Percentiles rank a stretch among this genome's conserved stretches.
These are phyloP conservation scores for Ophiostoma pallidulum DNA, from an alignment of 2,329 filamentous ascomycete genomes.

Conservation along the genomic window DNA sequence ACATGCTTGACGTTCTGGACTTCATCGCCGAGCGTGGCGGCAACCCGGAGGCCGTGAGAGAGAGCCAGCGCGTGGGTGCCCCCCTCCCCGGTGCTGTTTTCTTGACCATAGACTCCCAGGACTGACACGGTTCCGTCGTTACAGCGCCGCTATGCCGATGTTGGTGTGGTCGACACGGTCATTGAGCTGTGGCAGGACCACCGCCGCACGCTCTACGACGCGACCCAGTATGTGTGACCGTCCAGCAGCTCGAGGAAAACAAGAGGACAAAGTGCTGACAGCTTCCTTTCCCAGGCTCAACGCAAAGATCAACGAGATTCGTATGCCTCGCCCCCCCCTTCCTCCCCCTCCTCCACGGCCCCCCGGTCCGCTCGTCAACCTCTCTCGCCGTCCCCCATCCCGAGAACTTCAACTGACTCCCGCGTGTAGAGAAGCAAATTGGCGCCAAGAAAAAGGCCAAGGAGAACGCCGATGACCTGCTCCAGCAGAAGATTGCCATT, in stretches of 20 bases:
- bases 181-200: conserved; percentile 81
- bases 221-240: conserved; percentile 45
- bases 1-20: conserved; percentile 53
- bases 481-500: conserved; percentile 55
- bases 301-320: conserved; percentile 66
- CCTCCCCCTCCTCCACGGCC: neutral
- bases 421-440: conserved; percentile 16
- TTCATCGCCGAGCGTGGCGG: conserved; percentile 83
- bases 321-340: conserved; percentile 8
- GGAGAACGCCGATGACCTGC: conserved; percentile 72
- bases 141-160: conserved; percentile 61
- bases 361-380: too few species aligned
- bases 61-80: conserved; percentile 58
- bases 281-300: conserved; percentile 39
- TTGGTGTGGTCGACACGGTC: conserved; percentile 82
- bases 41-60: conserved; percentile 81
- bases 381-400: too few species aligned
- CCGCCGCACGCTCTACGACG: conserved; percentile 46
- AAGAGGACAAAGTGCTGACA: neutral
- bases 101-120: too few species aligned
- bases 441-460: conserved; percentile 81
- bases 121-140: neutral
- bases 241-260: neutral
- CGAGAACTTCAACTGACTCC: neutral
- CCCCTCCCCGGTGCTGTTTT: too few species aligned